phyloP scores from a whole-genome alignment of 2,329 filamentous ascomycete genomes.

The Penicillium brevicompactum region DNA sequence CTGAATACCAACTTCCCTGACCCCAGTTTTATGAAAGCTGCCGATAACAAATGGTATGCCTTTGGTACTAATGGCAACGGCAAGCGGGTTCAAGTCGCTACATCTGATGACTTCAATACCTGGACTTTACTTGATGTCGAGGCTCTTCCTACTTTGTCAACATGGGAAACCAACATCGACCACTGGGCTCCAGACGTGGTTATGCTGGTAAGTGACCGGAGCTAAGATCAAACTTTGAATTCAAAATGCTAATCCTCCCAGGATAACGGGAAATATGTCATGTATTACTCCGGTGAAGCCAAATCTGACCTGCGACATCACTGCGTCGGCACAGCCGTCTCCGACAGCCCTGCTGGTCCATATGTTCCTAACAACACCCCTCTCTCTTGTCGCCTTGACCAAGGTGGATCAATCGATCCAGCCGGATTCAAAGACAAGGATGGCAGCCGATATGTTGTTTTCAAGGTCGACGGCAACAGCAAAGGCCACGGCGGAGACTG shows the following conservation, averaged over 20 bases:
- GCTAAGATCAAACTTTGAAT: not conserved
- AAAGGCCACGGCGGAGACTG: slow-evolving; percentile 52
- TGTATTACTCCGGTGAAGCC: slow-evolving; percentile 61
- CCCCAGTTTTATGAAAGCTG: slow-evolving; percentile 50
- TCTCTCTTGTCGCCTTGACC: slow-evolving; percentile 55
- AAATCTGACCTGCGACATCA: slow-evolving; percentile 47
- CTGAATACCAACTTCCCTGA: slow-evolving; percentile 45
- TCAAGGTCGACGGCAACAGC: slow-evolving; percentile 68
- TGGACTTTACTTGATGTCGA: slow-evolving; percentile 56
- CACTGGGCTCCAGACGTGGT: slow-evolving; percentile 67
- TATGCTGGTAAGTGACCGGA: slow-evolving; percentile 38
- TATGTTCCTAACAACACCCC: slow-evolving; percentile 53
- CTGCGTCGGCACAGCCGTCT: slow-evolving; percentile 61
- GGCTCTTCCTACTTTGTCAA: slow-evolving; percentile 54
- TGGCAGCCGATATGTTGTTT: slow-evolving; percentile 61
- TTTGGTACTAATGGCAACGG: slow-evolving; percentile 59
- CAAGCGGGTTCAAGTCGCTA: slow-evolving; percentile 58
- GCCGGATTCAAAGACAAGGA: slow-evolving; percentile 60
- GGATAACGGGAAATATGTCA: slow-evolving; percentile 56
- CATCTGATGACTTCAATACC: slow-evolving; percentile 50
- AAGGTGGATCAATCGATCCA: slow-evolving; percentile 66
- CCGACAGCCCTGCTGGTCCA: slow-evolving; percentile 51
- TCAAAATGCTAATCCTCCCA: slow-evolving; percentile 16
- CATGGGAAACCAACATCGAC: slow-evolving; percentile 57
- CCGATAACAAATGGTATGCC: slow-evolving; percentile 57